phyloP scores from a whole-genome alignment of 805 yeast species.

The Ogataea dorogensis region DNA sequence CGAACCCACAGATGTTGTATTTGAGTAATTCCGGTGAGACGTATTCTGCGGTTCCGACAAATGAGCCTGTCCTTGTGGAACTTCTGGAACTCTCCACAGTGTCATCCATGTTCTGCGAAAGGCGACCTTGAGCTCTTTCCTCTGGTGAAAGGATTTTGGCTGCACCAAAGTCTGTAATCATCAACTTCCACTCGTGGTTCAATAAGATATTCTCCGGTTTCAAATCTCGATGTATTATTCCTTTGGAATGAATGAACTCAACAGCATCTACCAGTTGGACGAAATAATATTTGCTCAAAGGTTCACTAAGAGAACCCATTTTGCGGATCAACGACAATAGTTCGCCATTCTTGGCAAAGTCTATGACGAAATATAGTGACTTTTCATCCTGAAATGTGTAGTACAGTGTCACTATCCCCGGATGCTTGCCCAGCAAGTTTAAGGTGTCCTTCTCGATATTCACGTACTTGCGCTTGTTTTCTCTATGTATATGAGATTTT shows the following conservation, averaged over 20 bases:
- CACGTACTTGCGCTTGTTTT: conserved; percentile 92
- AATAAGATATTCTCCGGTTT: conserved; percentile 92
- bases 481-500: conserved; percentile 89
- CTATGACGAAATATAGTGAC: conserved; percentile 86
- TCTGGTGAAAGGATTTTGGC: conserved; percentile 70
- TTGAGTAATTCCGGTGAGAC: conserved; percentile 89
- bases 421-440: conserved; percentile 85
- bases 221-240: conserved; percentile 89
- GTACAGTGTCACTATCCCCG: conserved; percentile 88
- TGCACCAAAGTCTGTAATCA: conserved; percentile 98
- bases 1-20: conserved; percentile 76
- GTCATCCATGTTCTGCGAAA: conserved; percentile 15
- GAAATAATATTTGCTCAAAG: conserved; percentile 75
- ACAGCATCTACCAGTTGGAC: conserved; percentile 89
- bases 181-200: conserved; percentile 80
- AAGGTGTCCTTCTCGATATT: conserved; percentile 91
- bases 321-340: conserved; percentile 73
- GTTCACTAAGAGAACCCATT: conserved; percentile 73
- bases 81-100: conserved; percentile 27
- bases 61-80: conserved; percentile 58
- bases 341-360: conserved; percentile 95
- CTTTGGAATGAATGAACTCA: conserved; percentile 81
- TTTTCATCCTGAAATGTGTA: conserved; percentile 94
- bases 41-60: conserved; percentile 97
- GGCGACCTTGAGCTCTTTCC: conserved; percentile 28